Base-by-base conservation (phyloP, 441 rosid genomes). In the Euphorbia schlechtendalii region DNA sequence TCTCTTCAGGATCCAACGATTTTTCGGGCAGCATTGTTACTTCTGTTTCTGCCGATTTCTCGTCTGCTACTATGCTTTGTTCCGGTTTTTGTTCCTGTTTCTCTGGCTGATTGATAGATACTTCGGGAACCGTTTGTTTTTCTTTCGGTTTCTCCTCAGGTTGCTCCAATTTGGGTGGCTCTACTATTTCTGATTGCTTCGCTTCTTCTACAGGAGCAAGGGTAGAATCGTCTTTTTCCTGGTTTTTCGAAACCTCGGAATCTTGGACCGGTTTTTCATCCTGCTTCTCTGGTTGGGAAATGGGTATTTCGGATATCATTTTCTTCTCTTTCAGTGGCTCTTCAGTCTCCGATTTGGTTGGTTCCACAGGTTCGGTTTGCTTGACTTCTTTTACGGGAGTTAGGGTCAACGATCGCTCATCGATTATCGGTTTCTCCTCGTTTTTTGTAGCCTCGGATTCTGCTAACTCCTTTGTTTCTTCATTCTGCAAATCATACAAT, bases 401-500 rank as follows among this genome's bases (percentile, higher is more conserved):
- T 52, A 32, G 24, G 15, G 49, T 9, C 17, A 53, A 14, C 15
- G 60, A 32, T 51, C 46, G 59, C 17, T 52, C 38, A 34, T 36
- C 18, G 9, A 59, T 48, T 1, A 14, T 56, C 14, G 53, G 8
- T 60, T 60, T 61, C 61, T 32, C 58, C 13, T 21, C 3, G 25
- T 65, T 61, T 45, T 56, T 36, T 7, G 49, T 32, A n/a, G 53
- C 54, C 17, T 51, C 69, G 20, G 36, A 30, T 64, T 51, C 70
- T 41, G 20, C 8, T 4, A 41, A 8, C 38, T 65, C 77, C 72
- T 76, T 70, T 21, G 57, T 65, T 71, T 45, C 22, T 61, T 72
- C 76, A 55, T 61, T 74, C 82, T 81, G 81, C 59, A 63, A 59
- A 32, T 36, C 5, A 14, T 4, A 14, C 51, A 46, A 17, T 46